Evolutionary conservation across 805 yeast genomes (phyloP).

Genomic region (Grigorovia jiainica): DNA sequence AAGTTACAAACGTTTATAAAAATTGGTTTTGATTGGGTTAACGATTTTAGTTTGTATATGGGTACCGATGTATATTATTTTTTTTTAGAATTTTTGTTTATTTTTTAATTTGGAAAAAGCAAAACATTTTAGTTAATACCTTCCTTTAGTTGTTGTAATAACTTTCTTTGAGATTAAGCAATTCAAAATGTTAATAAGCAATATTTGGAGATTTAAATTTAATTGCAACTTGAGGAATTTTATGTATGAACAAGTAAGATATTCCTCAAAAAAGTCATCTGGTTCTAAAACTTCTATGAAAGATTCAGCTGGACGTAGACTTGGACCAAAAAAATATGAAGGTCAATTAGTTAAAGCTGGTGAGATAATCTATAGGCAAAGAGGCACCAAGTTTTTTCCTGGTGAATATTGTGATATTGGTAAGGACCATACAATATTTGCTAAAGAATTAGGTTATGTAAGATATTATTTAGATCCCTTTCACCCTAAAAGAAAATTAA

Average conservation of each 20-base stretch:
- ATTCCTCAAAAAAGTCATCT: conserved; percentile 87
- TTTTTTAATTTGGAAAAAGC: no score
- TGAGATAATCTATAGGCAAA: conserved; percentile 81
- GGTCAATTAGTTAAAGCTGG: conserved; percentile 68
- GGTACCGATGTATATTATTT: no score
- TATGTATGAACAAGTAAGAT: conserved; percentile 46
- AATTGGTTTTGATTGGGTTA: no score
- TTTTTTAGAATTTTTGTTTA: no score
- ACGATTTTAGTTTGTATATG: no score
- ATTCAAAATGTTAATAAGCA: no score
- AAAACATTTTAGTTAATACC: no score
- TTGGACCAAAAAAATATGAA: conserved; percentile 85
- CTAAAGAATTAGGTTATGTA: conserved; percentile 87
- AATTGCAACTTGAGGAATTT: no score
- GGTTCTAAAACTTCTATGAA: conserved; percentile 92
- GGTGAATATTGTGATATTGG: conserved; percentile 90
- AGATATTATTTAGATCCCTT: conserved; percentile 90
- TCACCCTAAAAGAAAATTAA: conserved; percentile 85
- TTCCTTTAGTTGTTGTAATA: no score
- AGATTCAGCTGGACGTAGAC: conserved; percentile 89
- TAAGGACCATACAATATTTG: conserved; percentile 85
- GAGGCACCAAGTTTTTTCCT: conserved; percentile 91
- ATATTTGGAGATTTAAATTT: no score
- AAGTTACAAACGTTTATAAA: no score
- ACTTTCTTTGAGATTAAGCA: no score